Percentiles rank a stretch among this genome's conserved stretches.
Evolutionary conservation across 305 asterid genomes (phyloP).

Genomic region (Fraxinus baroniana): DNA sequence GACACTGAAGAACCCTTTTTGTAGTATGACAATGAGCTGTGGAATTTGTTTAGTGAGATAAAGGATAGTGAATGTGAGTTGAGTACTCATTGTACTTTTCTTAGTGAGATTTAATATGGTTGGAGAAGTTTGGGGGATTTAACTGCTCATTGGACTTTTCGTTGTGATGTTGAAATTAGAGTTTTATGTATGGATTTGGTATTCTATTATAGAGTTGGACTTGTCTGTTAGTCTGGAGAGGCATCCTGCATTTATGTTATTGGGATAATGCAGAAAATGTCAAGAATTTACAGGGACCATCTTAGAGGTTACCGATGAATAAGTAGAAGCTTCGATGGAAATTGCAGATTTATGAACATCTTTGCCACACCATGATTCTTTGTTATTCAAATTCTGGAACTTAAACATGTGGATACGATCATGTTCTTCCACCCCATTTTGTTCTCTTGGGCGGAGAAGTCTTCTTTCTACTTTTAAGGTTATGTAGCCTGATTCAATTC

Average conservation of each 20-base stretch:
- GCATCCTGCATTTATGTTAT: background rate
- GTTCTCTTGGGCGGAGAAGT: background rate
- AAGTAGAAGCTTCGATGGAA: background rate
- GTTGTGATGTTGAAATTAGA: background rate
- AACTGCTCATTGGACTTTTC: background rate
- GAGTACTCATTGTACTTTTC: background rate
- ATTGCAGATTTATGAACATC: background rate
- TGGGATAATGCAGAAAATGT: background rate
- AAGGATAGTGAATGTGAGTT: background rate
- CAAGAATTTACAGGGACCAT: background rate
- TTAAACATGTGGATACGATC: background rate
- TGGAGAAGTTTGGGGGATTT: background rate
- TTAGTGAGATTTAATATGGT: background rate
- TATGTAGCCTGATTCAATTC: background rate
- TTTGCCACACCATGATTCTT: background rate
- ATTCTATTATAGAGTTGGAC: background rate
- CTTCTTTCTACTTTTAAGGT: background rate
- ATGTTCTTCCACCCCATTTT: background rate
- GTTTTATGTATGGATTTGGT: background rate
- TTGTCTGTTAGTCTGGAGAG: background rate
- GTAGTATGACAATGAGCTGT: background rate
- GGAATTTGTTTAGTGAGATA: background rate
- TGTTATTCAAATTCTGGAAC: background rate
- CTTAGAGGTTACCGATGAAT: background rate
- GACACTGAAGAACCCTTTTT: background rate